Base-by-base conservation (phyloP, 2,329 filamentous ascomycete species). In the Thelonectria blattea region DNA sequence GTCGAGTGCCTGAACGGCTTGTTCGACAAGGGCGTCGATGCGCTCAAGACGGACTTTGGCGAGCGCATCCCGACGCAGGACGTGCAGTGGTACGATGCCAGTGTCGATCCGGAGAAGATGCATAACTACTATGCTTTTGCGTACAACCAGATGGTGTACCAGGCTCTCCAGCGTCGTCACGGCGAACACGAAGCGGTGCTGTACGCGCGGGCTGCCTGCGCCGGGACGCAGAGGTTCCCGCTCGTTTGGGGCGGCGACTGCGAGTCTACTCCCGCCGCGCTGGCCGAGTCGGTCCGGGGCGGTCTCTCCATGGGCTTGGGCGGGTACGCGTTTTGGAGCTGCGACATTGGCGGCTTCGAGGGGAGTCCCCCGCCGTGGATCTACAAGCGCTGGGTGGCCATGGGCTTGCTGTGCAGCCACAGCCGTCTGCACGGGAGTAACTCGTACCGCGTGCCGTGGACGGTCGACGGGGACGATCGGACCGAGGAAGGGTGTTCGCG, bases 331-430 rank as follows among this genome's bases (percentile, higher is more conserved):
- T 90, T 87, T 75, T 91, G 88, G 88, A 87, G 85, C 34, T 87
- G 85, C 64, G 88, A 91, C 69, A 91, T 91, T 66, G 88, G 88
- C 50, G 88, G 88, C 0, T 91, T 92, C 67, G 89, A 92, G 70
- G 89, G 89, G 3, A 83, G 76, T 4, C 89, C 89, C 3, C 82
- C 81, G 2, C 87, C 85, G 0, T 88, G 86, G 78, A 84, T 92
- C 67, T 92, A 92, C 76, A 92, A 91, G 77, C 85, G 89, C 50
- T 92, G 89, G 89, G 88, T 91, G 6, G 88, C 88, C n/a, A 91
- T 91, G 73, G 89, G 89, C 0, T 80, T 91, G 1, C 76, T 92
- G 42, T 91, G 88, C 66, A 86, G 85, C 10, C 89, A 92, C 73
- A 90, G 87, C 39, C 83, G 89, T 14, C 80, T 92, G 11, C 89